phyloP scores from a whole-genome alignment of 1,284 basidiomycete genomes.

The Cryptococcus deneoformans region DNA sequence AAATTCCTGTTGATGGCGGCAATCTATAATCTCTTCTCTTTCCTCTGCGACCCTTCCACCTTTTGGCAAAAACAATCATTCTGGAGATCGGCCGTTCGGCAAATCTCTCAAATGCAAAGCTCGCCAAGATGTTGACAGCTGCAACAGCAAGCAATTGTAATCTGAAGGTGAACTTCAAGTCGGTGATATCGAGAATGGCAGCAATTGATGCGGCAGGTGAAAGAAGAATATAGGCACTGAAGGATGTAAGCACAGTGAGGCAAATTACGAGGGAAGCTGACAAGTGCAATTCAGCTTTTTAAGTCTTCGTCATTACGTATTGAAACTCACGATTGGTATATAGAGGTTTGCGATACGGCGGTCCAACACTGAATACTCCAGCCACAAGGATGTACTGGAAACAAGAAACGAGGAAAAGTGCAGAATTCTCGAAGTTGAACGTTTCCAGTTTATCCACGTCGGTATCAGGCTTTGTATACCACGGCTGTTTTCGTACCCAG shows the following conservation, averaged over 20 bases:
- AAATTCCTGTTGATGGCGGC: too few relatives aligned
- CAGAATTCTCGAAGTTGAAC: constrained; percentile 92
- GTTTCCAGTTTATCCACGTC: constrained; percentile 77
- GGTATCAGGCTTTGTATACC: constrained; percentile 65
- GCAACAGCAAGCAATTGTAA: constrained; percentile 68
- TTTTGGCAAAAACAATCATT: constrained; percentile 51
- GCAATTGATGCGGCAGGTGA: constrained; percentile 63
- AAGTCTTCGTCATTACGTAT: background rate
- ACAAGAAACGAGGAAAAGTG: constrained; percentile 88
- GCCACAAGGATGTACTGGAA: constrained; percentile 99
- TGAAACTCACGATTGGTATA: constrained; percentile 79
- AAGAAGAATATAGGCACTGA: constrained; percentile 74
- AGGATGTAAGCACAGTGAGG: constrained; percentile 61
- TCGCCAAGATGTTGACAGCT: constrained; percentile 67
- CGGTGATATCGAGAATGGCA: constrained; percentile 72
- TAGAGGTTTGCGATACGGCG: constrained; percentile 91
- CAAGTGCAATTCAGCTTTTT: background rate
- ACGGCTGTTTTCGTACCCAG: constrained; percentile 82
- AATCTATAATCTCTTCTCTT: constrained; percentile 51
- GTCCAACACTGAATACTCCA: constrained; percentile 95
- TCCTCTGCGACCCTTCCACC: constrained; percentile 31
- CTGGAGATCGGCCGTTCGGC: constrained; percentile 62
- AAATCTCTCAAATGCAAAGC: constrained; percentile 78
- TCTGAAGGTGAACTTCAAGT: constrained; percentile 68
- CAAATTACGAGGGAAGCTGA: constrained; percentile 74